A percentile compares a stretch with the other conserved stretches of the same genome.
Evolutionary conservation across 352 stramenopile genomes (phyloP).

Genomic region (Phytopythium delawarense): DNA sequence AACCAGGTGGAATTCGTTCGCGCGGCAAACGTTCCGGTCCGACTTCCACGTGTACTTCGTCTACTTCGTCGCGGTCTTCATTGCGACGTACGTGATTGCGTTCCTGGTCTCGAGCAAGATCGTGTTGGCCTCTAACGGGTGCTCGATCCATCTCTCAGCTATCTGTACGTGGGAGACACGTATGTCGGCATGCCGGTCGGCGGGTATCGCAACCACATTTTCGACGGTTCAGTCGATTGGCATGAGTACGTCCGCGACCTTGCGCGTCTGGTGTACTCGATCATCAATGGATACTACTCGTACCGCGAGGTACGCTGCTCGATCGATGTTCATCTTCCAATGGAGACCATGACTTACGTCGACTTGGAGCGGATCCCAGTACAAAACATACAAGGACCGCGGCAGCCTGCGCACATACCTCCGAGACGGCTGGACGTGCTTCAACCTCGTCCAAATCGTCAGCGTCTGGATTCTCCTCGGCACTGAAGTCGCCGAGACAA

Average conservation of each 20-base stretch:
- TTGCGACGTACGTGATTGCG: constrained; percentile 50
- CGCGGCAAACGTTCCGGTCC: constrained; percentile 52
- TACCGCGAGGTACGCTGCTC: constrained; percentile 43
- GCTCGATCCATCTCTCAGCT: constrained; percentile 23
- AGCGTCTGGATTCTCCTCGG: constrained; percentile 65
- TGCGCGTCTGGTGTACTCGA: constrained; percentile 46
- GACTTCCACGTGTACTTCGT: constrained; percentile 78
- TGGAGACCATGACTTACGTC: not conserved
- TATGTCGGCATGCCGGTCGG: constrained; percentile 66
- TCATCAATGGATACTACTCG: constrained; percentile 71
- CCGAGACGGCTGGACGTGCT: constrained; percentile 74
- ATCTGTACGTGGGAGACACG: constrained; percentile 69
- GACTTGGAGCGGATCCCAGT: constrained; percentile 9
- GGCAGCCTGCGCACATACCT: constrained; percentile 59
- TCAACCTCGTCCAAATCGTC: constrained; percentile 65
- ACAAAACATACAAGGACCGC: constrained; percentile 39
- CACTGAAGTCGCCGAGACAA: constrained; percentile 43
- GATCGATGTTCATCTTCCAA: not conserved
- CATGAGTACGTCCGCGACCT: constrained; percentile 59
- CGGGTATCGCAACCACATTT: constrained; percentile 61
- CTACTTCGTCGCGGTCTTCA: constrained; percentile 70
- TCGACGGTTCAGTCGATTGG: constrained; percentile 26
- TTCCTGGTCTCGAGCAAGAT: not conserved
- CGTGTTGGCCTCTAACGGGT: not conserved
- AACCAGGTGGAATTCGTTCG: constrained; percentile 73